Evolutionary conservation across 352 stramenopile genomes (phyloP).

Genomic region (Phytophthora chlamydospora): DNA sequence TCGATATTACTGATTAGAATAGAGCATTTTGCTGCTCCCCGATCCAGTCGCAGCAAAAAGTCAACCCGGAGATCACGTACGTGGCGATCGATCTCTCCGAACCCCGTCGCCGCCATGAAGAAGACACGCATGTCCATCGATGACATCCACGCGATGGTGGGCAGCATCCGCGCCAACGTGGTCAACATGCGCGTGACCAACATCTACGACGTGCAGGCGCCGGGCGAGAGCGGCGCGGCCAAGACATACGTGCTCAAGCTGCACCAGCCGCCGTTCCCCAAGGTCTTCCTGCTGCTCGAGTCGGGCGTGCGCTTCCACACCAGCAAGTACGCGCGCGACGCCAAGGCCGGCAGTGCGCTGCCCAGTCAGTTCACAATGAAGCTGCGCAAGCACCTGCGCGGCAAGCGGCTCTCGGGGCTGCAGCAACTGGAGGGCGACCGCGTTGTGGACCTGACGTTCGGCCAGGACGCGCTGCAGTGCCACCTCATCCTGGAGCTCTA

Average conservation of each 20-base stretch:
- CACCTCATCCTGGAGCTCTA: conserved; percentile 99
- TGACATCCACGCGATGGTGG: conserved; percentile 89
- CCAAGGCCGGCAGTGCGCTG: conserved; percentile 65
- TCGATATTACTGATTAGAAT: no score
- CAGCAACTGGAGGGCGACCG: conserved; percentile 95
- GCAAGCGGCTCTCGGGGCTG: conserved; percentile 93
- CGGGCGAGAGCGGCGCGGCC: conserved; percentile 85
- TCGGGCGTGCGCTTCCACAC: conserved; percentile 97
- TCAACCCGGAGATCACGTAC: conserved; percentile 3
- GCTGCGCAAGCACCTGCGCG: conserved; percentile 96
- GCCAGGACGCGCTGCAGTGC: conserved; percentile 86
- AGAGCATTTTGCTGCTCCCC: not conserved
- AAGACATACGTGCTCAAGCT: conserved; percentile 96
- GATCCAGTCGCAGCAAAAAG: conserved; percentile 4
- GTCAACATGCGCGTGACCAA: conserved; percentile 95
- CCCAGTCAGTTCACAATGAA: conserved; percentile 98
- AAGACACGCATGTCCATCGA: conserved; percentile 90
- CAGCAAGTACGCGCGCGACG: conserved; percentile 88
- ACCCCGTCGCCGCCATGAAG: conserved; percentile 58
- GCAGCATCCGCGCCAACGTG: conserved; percentile 85
- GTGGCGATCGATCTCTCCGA: not conserved
- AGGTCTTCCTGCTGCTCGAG: conserved; percentile 96
- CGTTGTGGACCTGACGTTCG: conserved; percentile 97
- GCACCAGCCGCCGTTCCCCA: conserved; percentile 88
- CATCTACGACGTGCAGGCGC: conserved; percentile 93